A percentile compares a stretch with the other conserved stretches of the same genome.
Evolutionary conservation across 768 basidiomycete genomes (phyloP).

Genomic region (Termitomyces sp.): DNA sequence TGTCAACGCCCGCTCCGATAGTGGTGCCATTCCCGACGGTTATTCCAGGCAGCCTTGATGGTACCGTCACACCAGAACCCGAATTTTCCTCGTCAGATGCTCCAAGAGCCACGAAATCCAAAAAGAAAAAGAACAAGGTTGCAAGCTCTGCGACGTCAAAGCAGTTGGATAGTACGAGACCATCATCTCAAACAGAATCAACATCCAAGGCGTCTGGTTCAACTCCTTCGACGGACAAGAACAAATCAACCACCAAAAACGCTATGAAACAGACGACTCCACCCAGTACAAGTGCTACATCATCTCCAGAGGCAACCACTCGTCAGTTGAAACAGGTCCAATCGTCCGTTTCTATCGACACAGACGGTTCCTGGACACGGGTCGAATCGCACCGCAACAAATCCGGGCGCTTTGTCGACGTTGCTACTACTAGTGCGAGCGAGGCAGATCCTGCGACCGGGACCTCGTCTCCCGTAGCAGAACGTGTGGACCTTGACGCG

Average conservation of each 20-base stretch:
- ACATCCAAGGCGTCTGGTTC: slow-evolving; percentile 26
- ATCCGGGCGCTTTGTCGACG: slow-evolving; percentile 23
- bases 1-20: slow-evolving; percentile 3
- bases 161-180: background rate
- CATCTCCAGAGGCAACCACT: slow-evolving; percentile 14
- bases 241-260: background rate
- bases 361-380: slow-evolving; percentile 68
- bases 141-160: background rate
- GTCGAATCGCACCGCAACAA: slow-evolving; percentile 42
- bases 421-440: slow-evolving; percentile 46
- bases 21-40: slow-evolving; percentile 30
- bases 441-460: slow-evolving; percentile 41
- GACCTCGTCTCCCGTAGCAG: slow-evolving; percentile 31
- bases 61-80: background rate
- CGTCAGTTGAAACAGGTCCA: slow-evolving; percentile 17
- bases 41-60: slow-evolving; percentile 46
- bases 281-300: background rate
- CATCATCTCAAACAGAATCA: background rate
- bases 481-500: slow-evolving; percentile 25
- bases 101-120: slow-evolving; percentile 10
- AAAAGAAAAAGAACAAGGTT: slow-evolving; percentile 33
- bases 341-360: slow-evolving; percentile 38
- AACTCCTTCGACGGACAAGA: background rate
- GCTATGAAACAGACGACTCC: background rate
- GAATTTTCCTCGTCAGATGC: background rate